phyloP scores from a whole-genome alignment of 192 early-diverging fungal genomes.

The Umbelopsis vinacea region DNA sequence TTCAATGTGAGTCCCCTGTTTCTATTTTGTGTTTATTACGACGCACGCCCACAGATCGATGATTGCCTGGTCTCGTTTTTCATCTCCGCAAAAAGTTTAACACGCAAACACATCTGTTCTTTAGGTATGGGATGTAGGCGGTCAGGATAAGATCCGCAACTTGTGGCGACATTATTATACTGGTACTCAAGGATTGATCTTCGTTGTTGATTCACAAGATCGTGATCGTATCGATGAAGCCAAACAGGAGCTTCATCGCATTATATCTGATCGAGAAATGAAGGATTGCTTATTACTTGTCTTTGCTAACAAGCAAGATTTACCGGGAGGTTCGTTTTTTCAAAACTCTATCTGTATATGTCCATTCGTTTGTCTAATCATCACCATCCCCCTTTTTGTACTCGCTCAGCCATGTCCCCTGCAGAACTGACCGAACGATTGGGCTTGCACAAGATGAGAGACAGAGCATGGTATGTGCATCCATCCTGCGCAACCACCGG shows the following conservation, averaged over 20 bases:
- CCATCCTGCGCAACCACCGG: slow-evolving; percentile 84
- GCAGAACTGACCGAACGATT: slow-evolving; percentile 93
- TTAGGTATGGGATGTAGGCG: slow-evolving; percentile 75
- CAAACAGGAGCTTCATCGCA: slow-evolving; percentile 78
- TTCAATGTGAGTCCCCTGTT: slow-evolving; percentile 32
- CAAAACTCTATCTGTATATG: not conserved
- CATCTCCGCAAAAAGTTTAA: too few relatives aligned
- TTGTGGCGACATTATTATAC: slow-evolving; percentile 88
- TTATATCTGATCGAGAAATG: slow-evolving; percentile 85
- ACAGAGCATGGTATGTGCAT: slow-evolving; percentile 92
- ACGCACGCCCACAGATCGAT: not conserved
- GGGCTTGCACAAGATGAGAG: slow-evolving; percentile 84
- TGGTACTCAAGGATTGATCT: slow-evolving; percentile 84
- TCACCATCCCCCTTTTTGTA: too few relatives aligned
- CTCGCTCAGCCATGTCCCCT: slow-evolving; percentile 68
- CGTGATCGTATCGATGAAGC: slow-evolving; percentile 88
- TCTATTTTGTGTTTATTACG: not conserved
- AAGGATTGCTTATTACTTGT: slow-evolving; percentile 80
- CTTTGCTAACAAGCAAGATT: slow-evolving; percentile 60
- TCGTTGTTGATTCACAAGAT: slow-evolving; percentile 89
- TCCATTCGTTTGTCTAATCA: too few relatives aligned
- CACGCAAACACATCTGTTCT: not conserved
- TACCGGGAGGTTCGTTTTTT: slow-evolving; percentile 20
- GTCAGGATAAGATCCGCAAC: slow-evolving; percentile 90
- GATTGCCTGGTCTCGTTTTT: too few relatives aligned